Base-by-base conservation (phyloP, 148 eudicot genomes). In the Agrostemma githago region DNA sequence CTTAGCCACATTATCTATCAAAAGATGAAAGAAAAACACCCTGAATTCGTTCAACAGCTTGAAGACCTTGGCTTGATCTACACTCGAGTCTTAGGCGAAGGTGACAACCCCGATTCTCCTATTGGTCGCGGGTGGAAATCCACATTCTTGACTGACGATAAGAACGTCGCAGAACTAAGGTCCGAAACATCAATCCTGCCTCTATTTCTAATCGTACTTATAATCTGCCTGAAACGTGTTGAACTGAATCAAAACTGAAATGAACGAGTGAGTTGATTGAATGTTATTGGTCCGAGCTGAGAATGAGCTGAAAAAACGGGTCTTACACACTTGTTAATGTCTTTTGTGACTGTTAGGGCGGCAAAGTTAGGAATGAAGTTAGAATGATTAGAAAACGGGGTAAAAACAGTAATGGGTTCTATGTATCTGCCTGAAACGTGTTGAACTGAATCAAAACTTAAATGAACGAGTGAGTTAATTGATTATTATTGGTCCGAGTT, bases 41-140 rank as follows among this genome's bases (percentile, higher is more conserved):
- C 93, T 0, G 88, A 91, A 3, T 91, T 91, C 63, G 97, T 94
- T 12, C 83, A 82, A 20, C 74, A 73, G 66, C 77, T 91, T 46
- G 98, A 91, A 79, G 83, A 91, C 62, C 83, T 78, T 56, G 98
- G 98, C 42, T 63, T 91, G 80, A 84, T 94, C 51, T 94, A 91
- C 72, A 78, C 83, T 21, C 82, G 98, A 76, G 90, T 94, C 3
- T 74, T 91, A 76, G 97, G 93, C n/a, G 97, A 88, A 87, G 98
- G 85, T 3, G 91, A 89, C 42, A 96, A 94, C 76, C 88, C 96
- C 40, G 77, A 86, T 0, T 94, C 93, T 20, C 89, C 91, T 2
- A 87, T 89, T 53, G 98, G 98, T 61, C 93, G 93, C 12, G 98
- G 98, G 3, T 91, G 98, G 98, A 88, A 86, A 75, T 89, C 95